Base-by-base conservation (phyloP, 2,329 filamentous ascomycete genomes). In the Neonectria faginata region DNA sequence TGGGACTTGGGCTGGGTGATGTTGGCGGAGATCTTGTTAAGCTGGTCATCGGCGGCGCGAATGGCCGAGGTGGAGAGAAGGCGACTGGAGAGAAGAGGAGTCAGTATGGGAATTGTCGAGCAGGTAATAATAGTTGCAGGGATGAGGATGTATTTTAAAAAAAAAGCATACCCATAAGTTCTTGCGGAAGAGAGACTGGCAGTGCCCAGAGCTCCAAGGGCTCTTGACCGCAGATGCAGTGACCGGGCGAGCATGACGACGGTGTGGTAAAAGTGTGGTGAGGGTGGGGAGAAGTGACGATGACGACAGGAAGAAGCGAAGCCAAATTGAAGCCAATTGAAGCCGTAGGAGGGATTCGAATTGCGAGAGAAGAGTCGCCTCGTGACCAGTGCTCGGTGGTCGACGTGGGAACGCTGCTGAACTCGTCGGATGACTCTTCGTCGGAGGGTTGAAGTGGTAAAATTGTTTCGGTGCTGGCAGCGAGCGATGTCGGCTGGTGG, bases 1-100 rank as follows among this genome's bases (percentile, higher is more conserved):
- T 99, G 96, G 36, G 95, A 96, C 84, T 97, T 98, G 78, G 94
- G 95, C 82, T 98, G 94, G 27, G 96, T 99, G 83, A 99, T 95
- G 78, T 85, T 80, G 66, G 89, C 84, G 66, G 94, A 97, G 77
- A 95, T 85, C 79, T 89, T 93, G 86, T 99, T 99, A 79, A 97
- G 88, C 73, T 85, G 80, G 48, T 86, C 82, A 64, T 88, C 82
- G 71, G 79, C 74, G 60, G 79, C 75, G 70, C 77, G 82, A 67
- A 82, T 80, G 71, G 83, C 76, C 31, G 84, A 73, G 18, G 87
- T 86, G 48, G 82, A 86, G 57, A 88, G 78, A 66, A 82, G 77
- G 58, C 86, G 86, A 62, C 85, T 87, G 45, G 3, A 18, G 22
- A 18, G 16, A 50, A 47, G 12, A 5, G 51, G n/a, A 1, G 20